These are phyloP conservation scores for Pseudogymnoascus verrucosus DNA, from an alignment of 2,329 filamentous ascomycete species.

Conservation along the genomic window DNA sequence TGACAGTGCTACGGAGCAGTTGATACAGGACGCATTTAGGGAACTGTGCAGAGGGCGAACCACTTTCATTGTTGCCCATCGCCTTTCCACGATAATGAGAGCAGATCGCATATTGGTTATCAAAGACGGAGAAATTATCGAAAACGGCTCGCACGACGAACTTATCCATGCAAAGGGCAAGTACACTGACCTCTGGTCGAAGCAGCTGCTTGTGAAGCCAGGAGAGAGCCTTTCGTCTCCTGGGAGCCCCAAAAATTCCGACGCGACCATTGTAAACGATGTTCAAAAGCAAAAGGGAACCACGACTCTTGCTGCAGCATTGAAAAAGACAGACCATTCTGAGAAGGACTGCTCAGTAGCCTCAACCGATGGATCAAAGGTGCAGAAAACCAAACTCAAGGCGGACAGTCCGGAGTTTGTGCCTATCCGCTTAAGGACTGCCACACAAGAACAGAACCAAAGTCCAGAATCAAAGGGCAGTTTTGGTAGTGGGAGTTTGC, in stretches of 20 bases:
- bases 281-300: conserved; percentile 12
- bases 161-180: conserved; percentile 40
- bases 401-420: conserved; percentile 35
- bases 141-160: conserved; percentile 43
- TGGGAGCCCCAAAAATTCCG: conserved; percentile 21
- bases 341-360: background rate
- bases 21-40: conserved; percentile 39
- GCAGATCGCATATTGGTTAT: conserved; percentile 48
- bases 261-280: conserved; percentile 25
- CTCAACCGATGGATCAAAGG: background rate
- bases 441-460: background rate
- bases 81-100: conserved; percentile 45
- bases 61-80: conserved; percentile 37
- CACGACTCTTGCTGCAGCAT: conserved; percentile 9
- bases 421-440: conserved; percentile 18
- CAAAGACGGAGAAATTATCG: conserved; percentile 41
- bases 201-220: conserved; percentile 32
- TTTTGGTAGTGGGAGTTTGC: background rate
- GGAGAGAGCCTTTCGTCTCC: conserved; percentile 17
- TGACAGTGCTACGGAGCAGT: conserved; percentile 36
- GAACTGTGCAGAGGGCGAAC: conserved; percentile 40
- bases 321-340: background rate
- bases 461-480: background rate
- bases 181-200: conserved; percentile 45
- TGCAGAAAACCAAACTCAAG: conserved; percentile 25